A percentile compares a stretch with the other conserved stretches of the same genome.
phyloP scores from a whole-genome alignment of 106 monocot genomes.

The Alisma plantagoaquatica region DNA sequence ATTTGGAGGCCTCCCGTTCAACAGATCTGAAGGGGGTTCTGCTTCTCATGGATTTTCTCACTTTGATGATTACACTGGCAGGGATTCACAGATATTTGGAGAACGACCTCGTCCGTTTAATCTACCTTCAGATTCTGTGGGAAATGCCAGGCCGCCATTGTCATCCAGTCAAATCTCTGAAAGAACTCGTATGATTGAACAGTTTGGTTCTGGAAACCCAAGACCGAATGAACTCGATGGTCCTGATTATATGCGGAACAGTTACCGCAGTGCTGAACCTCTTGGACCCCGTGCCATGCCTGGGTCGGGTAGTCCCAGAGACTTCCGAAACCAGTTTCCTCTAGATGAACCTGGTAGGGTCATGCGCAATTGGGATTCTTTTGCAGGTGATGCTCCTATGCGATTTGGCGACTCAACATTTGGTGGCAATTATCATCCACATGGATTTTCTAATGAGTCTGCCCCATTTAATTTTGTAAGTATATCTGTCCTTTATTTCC shows the following conservation, averaged over 20 bases:
- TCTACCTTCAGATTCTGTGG: neutral
- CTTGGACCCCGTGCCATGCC: neutral
- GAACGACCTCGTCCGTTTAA: constrained; percentile 15
- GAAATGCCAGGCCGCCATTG: neutral
- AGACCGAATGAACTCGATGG: constrained; percentile 10
- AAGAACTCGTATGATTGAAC: constrained; percentile 8
- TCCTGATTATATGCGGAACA: constrained; percentile 17
- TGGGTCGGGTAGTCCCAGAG: constrained; percentile 8
- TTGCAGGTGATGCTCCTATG: too few species aligned
- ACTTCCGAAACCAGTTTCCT: constrained; percentile 9
- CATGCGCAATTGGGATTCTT: too few species aligned
- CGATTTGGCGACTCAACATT: too few species aligned
- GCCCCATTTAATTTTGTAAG: neutral
- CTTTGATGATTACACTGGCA: constrained; percentile 10
- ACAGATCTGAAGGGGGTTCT: constrained; percentile 10
- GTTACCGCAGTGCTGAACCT: constrained; percentile 17
- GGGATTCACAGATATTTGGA: constrained; percentile 13
- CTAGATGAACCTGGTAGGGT: constrained; percentile 8
- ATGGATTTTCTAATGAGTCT: neutral
- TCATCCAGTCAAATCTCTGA: neutral
- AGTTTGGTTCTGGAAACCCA: constrained; percentile 5
- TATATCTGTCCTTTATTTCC: neutral
- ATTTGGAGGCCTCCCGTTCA: constrained; percentile 2
- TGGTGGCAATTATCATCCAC: constrained; percentile 7
- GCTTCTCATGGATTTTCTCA: neutral